Conservation (phyloP, 306 rosid genomes). For the Carpinus fangiana region DNA sequence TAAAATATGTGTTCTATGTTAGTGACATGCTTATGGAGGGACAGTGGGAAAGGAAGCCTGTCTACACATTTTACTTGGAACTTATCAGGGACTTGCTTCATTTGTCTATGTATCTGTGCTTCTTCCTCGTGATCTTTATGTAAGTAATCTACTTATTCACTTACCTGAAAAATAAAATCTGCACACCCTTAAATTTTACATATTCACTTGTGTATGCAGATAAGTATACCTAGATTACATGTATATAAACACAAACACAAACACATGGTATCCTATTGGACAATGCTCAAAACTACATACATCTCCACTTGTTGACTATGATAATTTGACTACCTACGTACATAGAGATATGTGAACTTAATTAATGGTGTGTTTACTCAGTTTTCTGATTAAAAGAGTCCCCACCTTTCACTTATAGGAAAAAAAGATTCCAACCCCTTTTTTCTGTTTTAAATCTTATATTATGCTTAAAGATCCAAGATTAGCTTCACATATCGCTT, state of each 20-base stretch:
- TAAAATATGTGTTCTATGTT: slow-evolving; percentile 89
- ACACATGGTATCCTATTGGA: not conserved
- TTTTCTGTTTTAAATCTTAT: not conserved
- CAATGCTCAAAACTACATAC: not conserved
- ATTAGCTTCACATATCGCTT: not conserved
- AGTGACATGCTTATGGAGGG: slow-evolving; percentile 96
- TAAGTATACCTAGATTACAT: not conserved
- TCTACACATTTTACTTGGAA: slow-evolving; percentile 95
- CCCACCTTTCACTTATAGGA: not conserved
- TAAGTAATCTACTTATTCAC: slow-evolving; percentile 46
- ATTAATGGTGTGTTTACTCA: not conserved
- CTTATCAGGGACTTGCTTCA: slow-evolving; percentile 96
- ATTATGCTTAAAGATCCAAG: not conserved
- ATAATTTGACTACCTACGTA: not conserved
- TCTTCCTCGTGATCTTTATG: slow-evolving; percentile 92
- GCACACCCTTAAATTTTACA: not conserved
- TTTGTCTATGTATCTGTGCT: slow-evolving; percentile 92
- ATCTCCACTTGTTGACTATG: not conserved
- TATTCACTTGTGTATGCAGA: not conserved
- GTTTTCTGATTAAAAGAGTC: not conserved
- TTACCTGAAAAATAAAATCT: not conserved
- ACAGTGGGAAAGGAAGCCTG: slow-evolving; percentile 97
- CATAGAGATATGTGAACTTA: not conserved
- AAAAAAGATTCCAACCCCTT: not conserved
- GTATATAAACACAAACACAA: not conserved